phyloP scores from a whole-genome alignment of 208 protist species.

The Tritrichomonas foetus region DNA sequence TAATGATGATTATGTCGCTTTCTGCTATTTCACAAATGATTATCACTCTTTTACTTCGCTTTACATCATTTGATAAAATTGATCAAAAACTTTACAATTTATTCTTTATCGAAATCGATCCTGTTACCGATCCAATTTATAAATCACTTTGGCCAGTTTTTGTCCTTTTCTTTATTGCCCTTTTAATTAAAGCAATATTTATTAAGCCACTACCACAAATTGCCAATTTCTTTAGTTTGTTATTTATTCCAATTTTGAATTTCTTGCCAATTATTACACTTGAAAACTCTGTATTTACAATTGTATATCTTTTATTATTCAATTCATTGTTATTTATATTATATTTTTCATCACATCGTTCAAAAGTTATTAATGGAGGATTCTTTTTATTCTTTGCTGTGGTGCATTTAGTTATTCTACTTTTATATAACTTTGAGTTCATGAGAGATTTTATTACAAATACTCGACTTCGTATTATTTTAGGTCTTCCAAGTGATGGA shows the following conservation, averaged over 20 bases:
- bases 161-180: neutral
- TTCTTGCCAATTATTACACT: neutral
- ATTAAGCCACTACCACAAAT: neutral
- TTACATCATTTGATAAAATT: neutral
- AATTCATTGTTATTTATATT: neutral
- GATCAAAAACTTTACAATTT: neutral
- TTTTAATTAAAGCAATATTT: neutral
- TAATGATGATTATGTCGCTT: neutral
- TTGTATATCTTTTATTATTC: neutral
- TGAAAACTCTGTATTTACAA: neutral
- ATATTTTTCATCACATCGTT: neutral
- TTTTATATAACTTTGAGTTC: neutral
- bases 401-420: neutral
- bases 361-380: neutral
- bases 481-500: neutral
- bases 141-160: neutral
- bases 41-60: neutral
- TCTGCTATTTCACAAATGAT: neutral
- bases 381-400: neutral
- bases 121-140: neutral
- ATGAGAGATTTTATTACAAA: neutral
- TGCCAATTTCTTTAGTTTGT: neutral
- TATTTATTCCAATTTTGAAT: neutral
- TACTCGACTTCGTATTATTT: neutral
- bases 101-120: neutral